A percentile compares a stretch with the other conserved stretches of the same genome.
phyloP scores from a whole-genome alignment of 192 early-diverging fungal species.

The Mortierella alpina region DNA sequence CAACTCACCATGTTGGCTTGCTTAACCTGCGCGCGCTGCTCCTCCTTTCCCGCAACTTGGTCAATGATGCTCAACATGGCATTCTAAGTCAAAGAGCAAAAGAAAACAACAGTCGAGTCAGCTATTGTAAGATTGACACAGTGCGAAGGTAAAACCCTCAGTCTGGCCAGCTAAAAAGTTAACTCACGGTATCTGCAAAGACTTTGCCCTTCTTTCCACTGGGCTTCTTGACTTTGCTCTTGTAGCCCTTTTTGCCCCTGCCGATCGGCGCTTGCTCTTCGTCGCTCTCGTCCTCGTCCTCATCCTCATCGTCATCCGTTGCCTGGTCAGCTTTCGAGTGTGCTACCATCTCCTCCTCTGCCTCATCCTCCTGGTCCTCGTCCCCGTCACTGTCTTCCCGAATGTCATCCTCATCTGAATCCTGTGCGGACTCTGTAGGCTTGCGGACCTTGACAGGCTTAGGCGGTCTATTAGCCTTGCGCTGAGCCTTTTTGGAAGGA shows the following conservation, averaged over 20 bases:
- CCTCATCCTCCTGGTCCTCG: background rate
- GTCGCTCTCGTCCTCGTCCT: conserved; percentile 19
- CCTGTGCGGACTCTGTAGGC: background rate
- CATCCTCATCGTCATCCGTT: conserved; percentile 7
- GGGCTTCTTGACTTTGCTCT: conserved; percentile 41
- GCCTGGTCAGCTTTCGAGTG: background rate
- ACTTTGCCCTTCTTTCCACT: conserved; percentile 51
- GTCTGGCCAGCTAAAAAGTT: background rate
- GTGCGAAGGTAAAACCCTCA: background rate
- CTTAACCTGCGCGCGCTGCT: conserved; percentile 29
- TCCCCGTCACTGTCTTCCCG: conserved; percentile 15
- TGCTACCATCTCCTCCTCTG: conserved; percentile 4
- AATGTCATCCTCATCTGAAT: conserved; percentile 6
- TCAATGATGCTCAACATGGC: conserved; percentile 50
- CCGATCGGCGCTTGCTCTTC: conserved; percentile 24
- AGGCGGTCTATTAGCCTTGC: conserved; percentile 20
- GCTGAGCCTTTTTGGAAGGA: conserved; percentile 34
- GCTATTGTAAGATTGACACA: background rate
- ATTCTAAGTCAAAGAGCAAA: conserved; percentile 7
- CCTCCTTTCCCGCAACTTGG: conserved; percentile 47
- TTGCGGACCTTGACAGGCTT: conserved; percentile 8
- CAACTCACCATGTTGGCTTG: conserved; percentile 29
- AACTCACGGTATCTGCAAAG: conserved; percentile 43
- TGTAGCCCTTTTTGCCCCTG: conserved; percentile 45
- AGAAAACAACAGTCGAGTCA: background rate